Evolutionary conservation across 768 basidiomycete species (phyloP).

Genomic region (Vararia minispora): DNA sequence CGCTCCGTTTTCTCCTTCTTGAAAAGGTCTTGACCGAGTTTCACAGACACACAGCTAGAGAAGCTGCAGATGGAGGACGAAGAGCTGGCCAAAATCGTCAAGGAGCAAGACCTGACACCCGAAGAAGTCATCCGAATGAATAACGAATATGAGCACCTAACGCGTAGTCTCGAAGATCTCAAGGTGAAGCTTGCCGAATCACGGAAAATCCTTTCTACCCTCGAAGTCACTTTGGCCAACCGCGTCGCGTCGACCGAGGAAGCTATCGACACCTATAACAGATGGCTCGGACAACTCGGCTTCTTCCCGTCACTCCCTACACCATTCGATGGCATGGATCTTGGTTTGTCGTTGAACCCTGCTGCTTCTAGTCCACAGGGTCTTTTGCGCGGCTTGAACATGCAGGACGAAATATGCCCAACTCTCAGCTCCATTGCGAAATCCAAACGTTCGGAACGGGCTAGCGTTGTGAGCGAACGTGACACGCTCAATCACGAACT

Average conservation of each 20-base stretch:
- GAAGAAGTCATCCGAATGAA: constrained; percentile 92
- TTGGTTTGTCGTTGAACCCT: constrained; percentile 72
- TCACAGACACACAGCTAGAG: constrained; percentile 33
- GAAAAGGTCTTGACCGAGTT: neutral
- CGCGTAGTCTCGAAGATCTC: constrained; percentile 64
- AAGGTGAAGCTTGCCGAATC: constrained; percentile 67
- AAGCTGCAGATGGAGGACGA: constrained; percentile 54
- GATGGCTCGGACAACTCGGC: constrained; percentile 61
- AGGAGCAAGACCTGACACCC: constrained; percentile 79
- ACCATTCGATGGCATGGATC: constrained; percentile 63
- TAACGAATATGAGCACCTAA: constrained; percentile 72
- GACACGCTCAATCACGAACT: constrained; percentile 78
- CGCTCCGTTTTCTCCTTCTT: constrained; percentile 9
- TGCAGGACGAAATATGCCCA: constrained; percentile 66
- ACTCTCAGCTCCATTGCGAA: constrained; percentile 65
- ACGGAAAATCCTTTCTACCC: constrained; percentile 57
- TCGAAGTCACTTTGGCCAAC: constrained; percentile 78
- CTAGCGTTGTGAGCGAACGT: constrained; percentile 61
- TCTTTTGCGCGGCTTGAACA: constrained; percentile 56
- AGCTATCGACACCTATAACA: constrained; percentile 69
- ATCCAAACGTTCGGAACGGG: constrained; percentile 56
- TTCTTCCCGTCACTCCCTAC: constrained; percentile 65
- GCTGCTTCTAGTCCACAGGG: constrained; percentile 61
- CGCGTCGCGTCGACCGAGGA: constrained; percentile 75
- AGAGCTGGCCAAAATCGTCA: constrained; percentile 55